Evolutionary conservation across 129 eudicot species (phyloP).

Genomic region (Flaveria robusta): DNA sequence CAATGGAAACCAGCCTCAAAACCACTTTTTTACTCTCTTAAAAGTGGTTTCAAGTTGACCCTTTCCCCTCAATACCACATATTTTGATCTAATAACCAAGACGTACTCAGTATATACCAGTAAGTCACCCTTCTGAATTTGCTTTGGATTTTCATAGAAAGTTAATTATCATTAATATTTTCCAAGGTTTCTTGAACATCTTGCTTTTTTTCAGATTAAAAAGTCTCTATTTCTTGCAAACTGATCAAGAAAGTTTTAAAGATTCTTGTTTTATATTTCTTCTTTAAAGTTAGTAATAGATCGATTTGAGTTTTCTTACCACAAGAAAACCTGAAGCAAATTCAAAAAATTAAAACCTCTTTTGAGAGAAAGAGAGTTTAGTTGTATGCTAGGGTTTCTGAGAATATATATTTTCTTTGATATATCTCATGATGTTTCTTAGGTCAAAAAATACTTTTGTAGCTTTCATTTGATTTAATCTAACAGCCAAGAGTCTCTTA

Average conservation of each 20-base stretch:
- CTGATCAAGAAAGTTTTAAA: conserved; percentile 23
- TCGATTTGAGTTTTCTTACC: conserved; percentile 13
- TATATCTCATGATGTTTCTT: conserved; percentile 1
- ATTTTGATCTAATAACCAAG: conserved; percentile 19
- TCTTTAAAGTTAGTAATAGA: not conserved
- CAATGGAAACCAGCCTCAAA: conserved; percentile 45
- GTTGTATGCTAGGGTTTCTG: conserved; percentile 37
- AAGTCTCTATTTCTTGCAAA: conserved; percentile 6
- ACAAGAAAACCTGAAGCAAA: conserved; percentile 15
- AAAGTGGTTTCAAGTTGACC: conserved; percentile 37
- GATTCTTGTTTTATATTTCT: not conserved
- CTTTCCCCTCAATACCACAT: conserved; percentile 14
- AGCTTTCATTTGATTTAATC: not conserved
- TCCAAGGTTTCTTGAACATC: conserved; percentile 25
- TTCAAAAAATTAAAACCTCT: not conserved
- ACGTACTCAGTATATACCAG: conserved; percentile 14
- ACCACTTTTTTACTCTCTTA: conserved; percentile 39
- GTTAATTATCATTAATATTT: not conserved
- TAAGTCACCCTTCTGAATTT: conserved; percentile 28
- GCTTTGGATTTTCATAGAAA: conserved; percentile 7
- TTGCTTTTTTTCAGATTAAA: not conserved
- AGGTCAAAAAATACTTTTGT: not conserved
- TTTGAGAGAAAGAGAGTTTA: conserved; percentile 17
- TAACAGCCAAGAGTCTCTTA: conserved; percentile 4
- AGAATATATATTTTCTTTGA: conserved; percentile 23